Evolutionary conservation across 179 eudicot species (phyloP), one percentile per base, ranked within the genome.

Genomic region (Gypsophila paniculata): DNA sequence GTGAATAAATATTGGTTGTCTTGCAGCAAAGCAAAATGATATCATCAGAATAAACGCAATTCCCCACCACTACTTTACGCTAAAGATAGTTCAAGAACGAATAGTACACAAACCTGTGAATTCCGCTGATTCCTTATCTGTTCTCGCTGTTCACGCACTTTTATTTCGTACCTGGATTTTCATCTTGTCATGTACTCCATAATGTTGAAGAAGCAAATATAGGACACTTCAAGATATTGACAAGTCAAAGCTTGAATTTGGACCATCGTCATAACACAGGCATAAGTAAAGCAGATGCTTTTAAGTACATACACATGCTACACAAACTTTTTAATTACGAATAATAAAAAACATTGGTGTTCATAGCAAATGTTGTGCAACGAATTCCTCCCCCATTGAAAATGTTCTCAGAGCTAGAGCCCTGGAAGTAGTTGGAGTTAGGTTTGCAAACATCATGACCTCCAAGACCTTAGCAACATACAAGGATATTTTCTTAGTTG

Each of bases 91-190:
- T 52, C 25, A 54, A 70, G 38, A 34, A 22, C 46, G 23, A 15
- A 65, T 59, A 71, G 34, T 51, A 19, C 29, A 72, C 79, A 80
- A 74, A 94, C 99, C 99, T 94, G 99, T 34, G 68, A 80, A 76
- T 87, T 89, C 75, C 99, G 86, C 80, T 91, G 80, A 77, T 72
- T 94, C 76, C 97, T 87, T 77, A 86, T 68, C 72, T 74, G 21
- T 75, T 88, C 90, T 82, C 90, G 96, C 86, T 91, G 99, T 82
- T 94, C 99, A 76, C 94, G 87, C 71, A 87, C 72, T 82, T 94
- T 91, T 8, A 94, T 91, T 85, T 91, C 96, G 72, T 88, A 94
- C 88, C 99, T 94, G 87, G 48, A 73, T 80, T 25, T 77, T 64
- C 58, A 72, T 61, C 44, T 60, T n/a, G 61, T 71, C 60, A 38